phyloP scores from a whole-genome alignment of 768 basidiomycete species.

The Tylopilus felleus region DNA sequence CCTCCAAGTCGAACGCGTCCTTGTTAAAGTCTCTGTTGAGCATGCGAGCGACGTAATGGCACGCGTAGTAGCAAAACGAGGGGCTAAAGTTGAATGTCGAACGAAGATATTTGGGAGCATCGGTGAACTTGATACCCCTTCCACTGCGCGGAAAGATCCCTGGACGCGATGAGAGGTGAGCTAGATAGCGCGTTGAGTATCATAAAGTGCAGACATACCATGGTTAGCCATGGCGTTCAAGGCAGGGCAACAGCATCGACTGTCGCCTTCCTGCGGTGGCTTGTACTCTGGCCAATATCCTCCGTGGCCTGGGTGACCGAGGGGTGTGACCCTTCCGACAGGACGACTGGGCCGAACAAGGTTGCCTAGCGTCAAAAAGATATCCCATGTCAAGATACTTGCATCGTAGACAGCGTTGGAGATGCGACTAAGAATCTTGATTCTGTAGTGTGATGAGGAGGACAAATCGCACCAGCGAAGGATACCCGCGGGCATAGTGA shows the following conservation, averaged over 20 bases:
- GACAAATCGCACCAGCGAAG: background rate
- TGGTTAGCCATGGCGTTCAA: slow-evolving; percentile 81
- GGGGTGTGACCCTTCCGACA: slow-evolving; percentile 50
- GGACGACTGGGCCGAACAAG: slow-evolving; percentile 26
- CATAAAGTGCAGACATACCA: slow-evolving; percentile 50
- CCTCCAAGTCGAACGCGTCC: slow-evolving; percentile 61
- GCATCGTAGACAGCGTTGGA: background rate
- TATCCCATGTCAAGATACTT: slow-evolving; percentile 6
- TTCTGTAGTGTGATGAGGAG: background rate
- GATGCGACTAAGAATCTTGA: slow-evolving; percentile 8
- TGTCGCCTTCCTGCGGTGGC: slow-evolving; percentile 57
- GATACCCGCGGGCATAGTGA: background rate
- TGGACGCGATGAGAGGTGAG: slow-evolving; percentile 1
- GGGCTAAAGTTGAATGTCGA: slow-evolving; percentile 67
- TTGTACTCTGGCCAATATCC: slow-evolving; percentile 69
- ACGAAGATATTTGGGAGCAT: slow-evolving; percentile 38
- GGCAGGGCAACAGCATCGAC: slow-evolving; percentile 67
- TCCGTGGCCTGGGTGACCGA: slow-evolving; percentile 49
- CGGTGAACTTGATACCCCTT: slow-evolving; percentile 57
- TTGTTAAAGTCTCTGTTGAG: slow-evolving; percentile 52
- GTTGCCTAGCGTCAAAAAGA: slow-evolving; percentile 16
- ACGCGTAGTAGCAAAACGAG: slow-evolving; percentile 61
- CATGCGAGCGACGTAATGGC: slow-evolving; percentile 54
- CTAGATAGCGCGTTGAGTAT: slow-evolving; percentile 24
- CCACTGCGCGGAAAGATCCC: slow-evolving; percentile 58